A percentile compares a stretch with the other conserved stretches of the same genome.
Evolutionary conservation across 805 yeast species (phyloP).

Genomic region (Yamadazyma ubonensis): DNA sequence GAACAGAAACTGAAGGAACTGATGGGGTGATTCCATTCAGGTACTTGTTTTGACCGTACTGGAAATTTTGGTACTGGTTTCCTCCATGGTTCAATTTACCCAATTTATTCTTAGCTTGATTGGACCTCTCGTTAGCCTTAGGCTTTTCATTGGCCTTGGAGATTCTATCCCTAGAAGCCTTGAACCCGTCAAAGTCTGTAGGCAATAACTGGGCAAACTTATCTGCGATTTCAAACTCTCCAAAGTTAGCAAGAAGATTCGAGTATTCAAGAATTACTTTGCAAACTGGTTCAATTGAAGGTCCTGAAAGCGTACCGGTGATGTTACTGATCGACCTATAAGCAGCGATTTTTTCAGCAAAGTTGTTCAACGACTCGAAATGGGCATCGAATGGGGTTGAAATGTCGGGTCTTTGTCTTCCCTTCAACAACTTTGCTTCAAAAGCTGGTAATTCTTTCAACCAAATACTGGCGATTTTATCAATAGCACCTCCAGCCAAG

Average conservation of each 20-base stretch:
- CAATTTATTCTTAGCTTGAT: no score
- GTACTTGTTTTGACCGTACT: constrained; percentile 9
- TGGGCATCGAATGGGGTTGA: constrained; percentile 78
- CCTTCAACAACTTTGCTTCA: constrained; percentile 44
- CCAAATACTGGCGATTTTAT: constrained; percentile 82
- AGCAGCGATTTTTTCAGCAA: constrained; percentile 80
- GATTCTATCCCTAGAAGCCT: constrained; percentile 75
- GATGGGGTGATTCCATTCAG: no score
- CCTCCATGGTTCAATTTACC: no score
- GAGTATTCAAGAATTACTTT: constrained; percentile 79
- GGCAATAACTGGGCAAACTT: constrained; percentile 72
- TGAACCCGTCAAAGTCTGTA: constrained; percentile 65
- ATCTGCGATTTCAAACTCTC: constrained; percentile 79
- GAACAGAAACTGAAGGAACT: constrained; percentile 14
- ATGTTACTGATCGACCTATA: constrained; percentile 54
- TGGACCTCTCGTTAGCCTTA: no score
- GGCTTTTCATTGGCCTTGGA: constrained; percentile 53
- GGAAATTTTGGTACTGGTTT: no score
- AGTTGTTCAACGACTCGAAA: constrained; percentile 73
- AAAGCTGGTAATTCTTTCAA: constrained; percentile 57
- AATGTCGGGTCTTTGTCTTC: constrained; percentile 42
- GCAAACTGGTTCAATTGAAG: constrained; percentile 50
- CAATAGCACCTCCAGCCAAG: constrained; percentile 77
- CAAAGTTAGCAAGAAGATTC: constrained; percentile 73
- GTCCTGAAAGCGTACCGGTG: constrained; percentile 36